Evolutionary conservation across 495 filamentous ascomycete species (phyloP).

Genomic region (Tuber aestivum): DNA sequence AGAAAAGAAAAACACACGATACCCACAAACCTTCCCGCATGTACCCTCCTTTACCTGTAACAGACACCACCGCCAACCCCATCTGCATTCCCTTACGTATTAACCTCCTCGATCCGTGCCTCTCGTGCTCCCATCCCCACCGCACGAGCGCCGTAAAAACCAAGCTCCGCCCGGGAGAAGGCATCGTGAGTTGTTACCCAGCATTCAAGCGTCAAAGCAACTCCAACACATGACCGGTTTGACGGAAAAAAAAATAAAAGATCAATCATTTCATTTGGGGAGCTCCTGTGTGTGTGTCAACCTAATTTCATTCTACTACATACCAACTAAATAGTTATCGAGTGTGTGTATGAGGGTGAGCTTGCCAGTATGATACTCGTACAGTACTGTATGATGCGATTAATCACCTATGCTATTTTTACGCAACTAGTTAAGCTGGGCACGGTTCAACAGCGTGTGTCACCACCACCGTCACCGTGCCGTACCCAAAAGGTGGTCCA

Average conservation of each 20-base stretch:
- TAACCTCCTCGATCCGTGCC: neutral
- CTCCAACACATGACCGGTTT: neutral
- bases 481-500: neutral
- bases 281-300: neutral
- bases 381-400: neutral
- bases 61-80: neutral
- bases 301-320: too few relatives aligned
- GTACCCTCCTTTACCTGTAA: neutral
- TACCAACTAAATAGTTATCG: too few relatives aligned
- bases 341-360: too few relatives aligned
- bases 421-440: neutral
- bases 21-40: neutral
- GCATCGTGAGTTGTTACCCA: neutral
- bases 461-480: too few relatives aligned
- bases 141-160: neutral
- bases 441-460: neutral
- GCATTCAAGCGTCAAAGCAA: neutral
- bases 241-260: neutral
- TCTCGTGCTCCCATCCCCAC: neutral
- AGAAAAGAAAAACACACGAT: neutral
- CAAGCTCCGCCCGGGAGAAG: neutral
- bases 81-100: neutral
- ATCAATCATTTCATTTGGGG: neutral
- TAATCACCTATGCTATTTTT: neutral
- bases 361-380: too few relatives aligned